phyloP scores from a whole-genome alignment of 306 rosid species.

The Prunus persica region DNA sequence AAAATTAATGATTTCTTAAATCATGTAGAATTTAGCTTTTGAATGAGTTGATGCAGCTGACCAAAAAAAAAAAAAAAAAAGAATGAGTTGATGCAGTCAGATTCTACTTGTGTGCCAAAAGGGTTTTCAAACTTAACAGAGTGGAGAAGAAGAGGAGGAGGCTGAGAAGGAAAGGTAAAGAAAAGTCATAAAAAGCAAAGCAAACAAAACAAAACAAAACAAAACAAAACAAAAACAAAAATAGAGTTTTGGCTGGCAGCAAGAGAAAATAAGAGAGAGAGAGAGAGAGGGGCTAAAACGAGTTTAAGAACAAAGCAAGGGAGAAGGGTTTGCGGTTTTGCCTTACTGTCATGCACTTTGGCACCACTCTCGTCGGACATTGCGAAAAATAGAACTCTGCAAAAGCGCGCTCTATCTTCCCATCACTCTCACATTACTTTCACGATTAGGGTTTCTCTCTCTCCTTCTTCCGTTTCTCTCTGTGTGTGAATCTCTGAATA shows the following conservation, averaged over 20 bases:
- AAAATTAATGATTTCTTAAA: background rate
- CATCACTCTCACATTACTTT: background rate
- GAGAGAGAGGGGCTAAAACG: background rate
- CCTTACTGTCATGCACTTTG: slow-evolving; percentile 51
- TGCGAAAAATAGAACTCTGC: slow-evolving; percentile 11
- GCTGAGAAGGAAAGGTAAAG: background rate
- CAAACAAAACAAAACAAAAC: background rate
- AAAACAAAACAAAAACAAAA: too few relatives aligned
- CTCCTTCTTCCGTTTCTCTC: background rate
- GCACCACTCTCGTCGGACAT: slow-evolving; percentile 34
- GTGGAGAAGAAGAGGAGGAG: background rate
- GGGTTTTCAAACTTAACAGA: background rate
- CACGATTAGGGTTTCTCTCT: slow-evolving; percentile 25
- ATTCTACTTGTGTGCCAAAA: background rate
- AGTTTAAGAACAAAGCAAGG: background rate
- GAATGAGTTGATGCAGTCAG: background rate
- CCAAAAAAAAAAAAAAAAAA: too few relatives aligned
- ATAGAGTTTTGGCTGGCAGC: background rate
- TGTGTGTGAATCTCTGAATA: background rate
- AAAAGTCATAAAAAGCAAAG: background rate
- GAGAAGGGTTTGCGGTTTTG: background rate
- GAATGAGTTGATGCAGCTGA: background rate
- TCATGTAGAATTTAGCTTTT: background rate
- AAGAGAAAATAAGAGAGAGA: background rate
- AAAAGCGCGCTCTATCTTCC: background rate